Evolutionary conservation across 345 rosid species (phyloP).

Genomic region (Trapa incisa): DNA sequence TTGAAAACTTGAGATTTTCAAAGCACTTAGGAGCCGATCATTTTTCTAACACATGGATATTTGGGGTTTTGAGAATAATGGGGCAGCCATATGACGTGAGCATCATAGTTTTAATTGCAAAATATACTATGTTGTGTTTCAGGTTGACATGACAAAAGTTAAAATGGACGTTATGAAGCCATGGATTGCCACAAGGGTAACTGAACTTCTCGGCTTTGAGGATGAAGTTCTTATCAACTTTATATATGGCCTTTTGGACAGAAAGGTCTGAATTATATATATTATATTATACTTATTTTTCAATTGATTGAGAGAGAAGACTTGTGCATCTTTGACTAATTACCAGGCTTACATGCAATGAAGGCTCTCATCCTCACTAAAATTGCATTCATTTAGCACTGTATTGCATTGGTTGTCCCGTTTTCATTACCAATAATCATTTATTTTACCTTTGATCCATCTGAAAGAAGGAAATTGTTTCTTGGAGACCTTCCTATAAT

Average conservation of each 20-base stretch:
- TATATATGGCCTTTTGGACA: conserved; percentile 83
- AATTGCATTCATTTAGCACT: too few relatives aligned
- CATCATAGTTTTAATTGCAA: neutral
- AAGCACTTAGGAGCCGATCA: neutral
- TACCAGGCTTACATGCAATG: neutral
- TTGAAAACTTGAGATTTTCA: neutral
- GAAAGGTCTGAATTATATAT: conserved; percentile 23
- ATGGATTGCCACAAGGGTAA: conserved; percentile 87
- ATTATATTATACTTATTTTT: neutral
- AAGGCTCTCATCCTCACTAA: neutral
- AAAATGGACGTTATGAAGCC: conserved; percentile 92
- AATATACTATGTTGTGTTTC: neutral
- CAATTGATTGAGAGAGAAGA: neutral
- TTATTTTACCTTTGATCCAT: neutral
- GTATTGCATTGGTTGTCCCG: too few relatives aligned
- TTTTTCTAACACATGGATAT: neutral
- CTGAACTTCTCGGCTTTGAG: conserved; percentile 92
- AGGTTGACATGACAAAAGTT: conserved; percentile 87
- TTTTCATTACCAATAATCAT: too few relatives aligned
- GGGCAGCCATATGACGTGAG: too few relatives aligned
- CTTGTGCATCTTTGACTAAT: neutral
- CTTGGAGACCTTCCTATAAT: neutral
- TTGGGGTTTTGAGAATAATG: neutral
- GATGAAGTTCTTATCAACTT: conserved; percentile 98
- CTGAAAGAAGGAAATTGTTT: neutral